Evolutionary conservation across 768 basidiomycete genomes (phyloP).

Genomic region (Hysterangium stoloniferum): DNA sequence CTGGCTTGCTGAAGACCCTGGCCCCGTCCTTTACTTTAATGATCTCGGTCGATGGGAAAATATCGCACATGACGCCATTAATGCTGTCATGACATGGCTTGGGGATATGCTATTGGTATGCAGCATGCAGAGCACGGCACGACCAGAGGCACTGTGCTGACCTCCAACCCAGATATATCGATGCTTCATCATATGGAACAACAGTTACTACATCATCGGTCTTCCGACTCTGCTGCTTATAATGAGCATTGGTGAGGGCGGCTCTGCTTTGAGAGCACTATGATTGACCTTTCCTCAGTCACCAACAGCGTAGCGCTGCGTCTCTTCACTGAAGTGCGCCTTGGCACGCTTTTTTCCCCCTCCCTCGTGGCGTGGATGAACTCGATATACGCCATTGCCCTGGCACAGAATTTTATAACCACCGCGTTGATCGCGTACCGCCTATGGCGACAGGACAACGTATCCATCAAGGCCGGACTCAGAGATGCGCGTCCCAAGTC

Average conservation of each 20-base stretch:
- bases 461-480: not conserved
- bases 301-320: constrained; percentile 15
- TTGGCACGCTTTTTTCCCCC: constrained; percentile 14
- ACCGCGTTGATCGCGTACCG: constrained; percentile 20
- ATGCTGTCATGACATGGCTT: not conserved
- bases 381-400: constrained; percentile 16
- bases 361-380: constrained; percentile 18
- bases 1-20: not conserved
- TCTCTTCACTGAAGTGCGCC: constrained; percentile 12
- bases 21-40: not conserved
- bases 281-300: constrained; percentile 7
- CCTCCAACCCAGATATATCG: not conserved
- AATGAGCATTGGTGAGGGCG: not conserved
- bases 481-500: too few species aligned
- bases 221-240: not conserved
- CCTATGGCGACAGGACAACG: constrained; percentile 15
- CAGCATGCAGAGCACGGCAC: not conserved
- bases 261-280: not conserved
- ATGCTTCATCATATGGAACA: not conserved
- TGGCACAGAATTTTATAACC: constrained; percentile 20
- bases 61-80: not conserved
- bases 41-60: not conserved
- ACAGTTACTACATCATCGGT: not conserved
- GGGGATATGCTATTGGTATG: not conserved
- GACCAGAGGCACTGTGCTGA: not conserved